Percentiles rank a stretch among this genome's conserved stretches.
Evolutionary conservation across 2,329 filamentous ascomycete species (phyloP).

Genomic region (Trichothecium roseum): DNA sequence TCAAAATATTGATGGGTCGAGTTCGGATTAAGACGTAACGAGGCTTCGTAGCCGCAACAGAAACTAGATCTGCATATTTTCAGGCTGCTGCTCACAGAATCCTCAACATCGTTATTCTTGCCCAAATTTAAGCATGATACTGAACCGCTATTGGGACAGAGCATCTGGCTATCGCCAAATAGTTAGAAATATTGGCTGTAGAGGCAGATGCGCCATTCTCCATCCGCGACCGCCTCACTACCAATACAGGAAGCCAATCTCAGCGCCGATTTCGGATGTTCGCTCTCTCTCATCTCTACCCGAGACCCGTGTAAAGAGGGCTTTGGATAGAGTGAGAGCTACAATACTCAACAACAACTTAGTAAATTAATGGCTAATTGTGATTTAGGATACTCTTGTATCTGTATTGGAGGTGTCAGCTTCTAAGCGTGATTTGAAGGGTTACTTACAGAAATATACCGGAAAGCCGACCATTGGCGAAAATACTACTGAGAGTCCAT

Average conservation of each 20-base stretch:
- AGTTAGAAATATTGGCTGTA: slow-evolving; percentile 2
- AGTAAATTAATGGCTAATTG: neutral
- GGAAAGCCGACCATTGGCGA: slow-evolving; percentile 10
- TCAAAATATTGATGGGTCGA: too few relatives aligned
- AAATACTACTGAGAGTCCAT: neutral
- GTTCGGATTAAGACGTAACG: too few relatives aligned
- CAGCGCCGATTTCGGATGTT: slow-evolving; percentile 2
- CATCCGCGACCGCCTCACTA: slow-evolving; percentile 2
- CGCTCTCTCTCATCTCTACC: slow-evolving; percentile 1
- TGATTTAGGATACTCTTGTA: slow-evolving; percentile 65
- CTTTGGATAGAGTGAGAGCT: slow-evolving; percentile 6
- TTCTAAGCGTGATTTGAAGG: slow-evolving; percentile 85
- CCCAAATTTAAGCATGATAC: slow-evolving; percentile 21
- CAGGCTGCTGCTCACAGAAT: too few relatives aligned
- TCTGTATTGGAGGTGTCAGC: slow-evolving; percentile 81
- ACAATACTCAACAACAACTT: neutral
- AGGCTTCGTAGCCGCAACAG: too few relatives aligned
- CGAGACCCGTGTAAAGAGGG: neutral
- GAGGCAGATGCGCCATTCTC: neutral
- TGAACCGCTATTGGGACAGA: slow-evolving; percentile 28
- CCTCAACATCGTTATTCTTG: too few relatives aligned
- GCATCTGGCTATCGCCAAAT: slow-evolving; percentile 16
- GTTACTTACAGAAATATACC: slow-evolving; percentile 79
- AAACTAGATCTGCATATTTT: too few relatives aligned
- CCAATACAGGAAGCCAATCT: slow-evolving; percentile 1